Conservation (phyloP, 2,329 filamentous ascomycete species). For the Monosporascus sp. region DNA sequence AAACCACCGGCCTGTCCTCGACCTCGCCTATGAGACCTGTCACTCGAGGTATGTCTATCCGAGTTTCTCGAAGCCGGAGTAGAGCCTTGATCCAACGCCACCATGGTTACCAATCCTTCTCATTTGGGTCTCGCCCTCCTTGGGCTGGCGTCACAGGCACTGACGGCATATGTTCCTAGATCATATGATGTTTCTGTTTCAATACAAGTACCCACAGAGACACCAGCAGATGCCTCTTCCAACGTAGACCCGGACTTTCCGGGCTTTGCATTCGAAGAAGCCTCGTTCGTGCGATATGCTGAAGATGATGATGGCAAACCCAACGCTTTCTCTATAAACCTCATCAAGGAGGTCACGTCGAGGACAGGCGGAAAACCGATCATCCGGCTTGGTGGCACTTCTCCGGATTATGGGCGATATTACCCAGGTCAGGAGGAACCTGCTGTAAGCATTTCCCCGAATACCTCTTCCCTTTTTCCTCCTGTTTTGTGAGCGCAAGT, state of each 20-base stretch:
- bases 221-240: slow-evolving; percentile 12
- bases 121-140: slow-evolving; percentile 10
- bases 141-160: slow-evolving; percentile 7
- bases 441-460: slow-evolving; percentile 6
- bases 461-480: not conserved
- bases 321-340: slow-evolving; percentile 29
- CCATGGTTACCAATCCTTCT: slow-evolving; percentile 8
- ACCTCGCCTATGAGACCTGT: not conserved
- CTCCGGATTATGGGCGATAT: slow-evolving; percentile 30
- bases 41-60: not conserved
- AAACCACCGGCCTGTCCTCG: not conserved
- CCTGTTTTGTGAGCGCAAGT: not conserved
- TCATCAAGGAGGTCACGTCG: slow-evolving; percentile 27
- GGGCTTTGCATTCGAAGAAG: slow-evolving; percentile 28
- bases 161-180: slow-evolving; percentile 13
- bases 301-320: slow-evolving; percentile 23
- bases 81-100: slow-evolving; percentile 1
- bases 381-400: slow-evolving; percentile 31
- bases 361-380: slow-evolving; percentile 29
- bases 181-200: slow-evolving; percentile 3
- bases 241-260: slow-evolving; percentile 22
- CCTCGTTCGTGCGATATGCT: slow-evolving; percentile 29
- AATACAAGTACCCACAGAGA: slow-evolving; percentile 11
- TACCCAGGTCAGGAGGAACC: slow-evolving; percentile 25
- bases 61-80: not conserved